These are phyloP conservation scores for Cyberlindnera veronae DNA, from an alignment of 805 yeast genomes.

Conservation along the genomic window DNA sequence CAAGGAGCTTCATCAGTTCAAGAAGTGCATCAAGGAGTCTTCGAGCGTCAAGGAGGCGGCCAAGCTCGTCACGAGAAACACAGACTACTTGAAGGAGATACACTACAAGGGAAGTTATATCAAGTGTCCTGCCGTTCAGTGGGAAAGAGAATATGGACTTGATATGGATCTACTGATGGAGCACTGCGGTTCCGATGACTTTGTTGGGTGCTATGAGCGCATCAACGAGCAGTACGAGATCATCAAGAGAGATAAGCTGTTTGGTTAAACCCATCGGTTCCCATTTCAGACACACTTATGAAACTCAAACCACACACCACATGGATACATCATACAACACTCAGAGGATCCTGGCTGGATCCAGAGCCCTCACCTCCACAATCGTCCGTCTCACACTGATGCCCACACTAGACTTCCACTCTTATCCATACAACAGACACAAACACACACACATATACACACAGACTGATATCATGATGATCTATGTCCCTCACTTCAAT, in stretches of 20 bases:
- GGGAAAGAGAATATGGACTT: conserved; percentile 25
- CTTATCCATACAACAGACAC: no score
- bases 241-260: conserved; percentile 25
- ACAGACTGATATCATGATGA: no score
- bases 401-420: no score
- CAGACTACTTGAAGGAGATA: conserved; percentile 26
- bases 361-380: no score
- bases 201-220: conserved; percentile 12
- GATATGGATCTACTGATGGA: conserved; percentile 15
- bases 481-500: no score
- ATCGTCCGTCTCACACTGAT: no score
- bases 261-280: conserved; percentile 8
- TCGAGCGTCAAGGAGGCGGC: conserved; percentile 18
- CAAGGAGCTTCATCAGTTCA: conserved; percentile 21
- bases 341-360: no score
- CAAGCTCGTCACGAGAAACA: conserved; percentile 12
- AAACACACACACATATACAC: no score
- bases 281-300: no score
- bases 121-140: conserved; percentile 25
- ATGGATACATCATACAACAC: no score
- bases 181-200: conserved; percentile 3
- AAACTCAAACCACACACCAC: no score
- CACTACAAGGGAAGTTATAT: conserved; percentile 23
- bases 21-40: conserved; percentile 16
- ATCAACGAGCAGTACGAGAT: conserved; percentile 27